Evolutionary conservation across 805 yeast genomes (phyloP).

Genomic region (Spathaspora girioi): DNA sequence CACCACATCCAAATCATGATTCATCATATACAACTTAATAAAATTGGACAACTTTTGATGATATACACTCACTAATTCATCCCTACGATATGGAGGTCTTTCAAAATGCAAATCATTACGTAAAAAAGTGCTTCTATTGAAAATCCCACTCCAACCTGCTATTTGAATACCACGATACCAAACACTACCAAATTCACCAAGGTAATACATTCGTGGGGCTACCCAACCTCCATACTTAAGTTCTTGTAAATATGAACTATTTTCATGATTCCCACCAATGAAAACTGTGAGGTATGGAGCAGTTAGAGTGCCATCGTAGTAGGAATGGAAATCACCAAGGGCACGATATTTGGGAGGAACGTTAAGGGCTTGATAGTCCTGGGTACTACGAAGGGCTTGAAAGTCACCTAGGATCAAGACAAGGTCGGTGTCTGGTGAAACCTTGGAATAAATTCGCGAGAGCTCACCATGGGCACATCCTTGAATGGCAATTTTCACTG

Average conservation of each 20-base stretch:
- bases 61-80: conserved; percentile 56
- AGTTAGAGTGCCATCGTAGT: conserved; percentile 52
- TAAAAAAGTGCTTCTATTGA: conserved; percentile 37
- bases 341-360: conserved; percentile 75
- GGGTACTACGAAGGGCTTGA: conserved; percentile 65
- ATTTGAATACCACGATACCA: conserved; percentile 75
- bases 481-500: conserved; percentile 58
- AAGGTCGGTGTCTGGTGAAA: conserved; percentile 21
- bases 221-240: conserved; percentile 89
- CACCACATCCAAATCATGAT: conserved; percentile 47
- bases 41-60: conserved; percentile 70
- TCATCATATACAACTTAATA: conserved; percentile 48
- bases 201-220: conserved; percentile 78
- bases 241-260: conserved; percentile 71
- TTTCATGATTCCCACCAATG: conserved; percentile 95
- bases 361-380: conserved; percentile 66
- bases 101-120: conserved; percentile 44
- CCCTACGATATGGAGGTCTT: conserved; percentile 44
- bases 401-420: conserved; percentile 89
- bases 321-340: conserved; percentile 77
- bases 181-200: conserved; percentile 75
- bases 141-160: conserved; percentile 85
- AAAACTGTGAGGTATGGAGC: conserved; percentile 82
- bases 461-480: conserved; percentile 92
- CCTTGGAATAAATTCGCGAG: conserved; percentile 46